Evolutionary conservation across 2,329 filamentous ascomycete species (phyloP), one percentile per base, ranked within the genome.

Genomic region (Thermomyces lanuginosus): DNA sequence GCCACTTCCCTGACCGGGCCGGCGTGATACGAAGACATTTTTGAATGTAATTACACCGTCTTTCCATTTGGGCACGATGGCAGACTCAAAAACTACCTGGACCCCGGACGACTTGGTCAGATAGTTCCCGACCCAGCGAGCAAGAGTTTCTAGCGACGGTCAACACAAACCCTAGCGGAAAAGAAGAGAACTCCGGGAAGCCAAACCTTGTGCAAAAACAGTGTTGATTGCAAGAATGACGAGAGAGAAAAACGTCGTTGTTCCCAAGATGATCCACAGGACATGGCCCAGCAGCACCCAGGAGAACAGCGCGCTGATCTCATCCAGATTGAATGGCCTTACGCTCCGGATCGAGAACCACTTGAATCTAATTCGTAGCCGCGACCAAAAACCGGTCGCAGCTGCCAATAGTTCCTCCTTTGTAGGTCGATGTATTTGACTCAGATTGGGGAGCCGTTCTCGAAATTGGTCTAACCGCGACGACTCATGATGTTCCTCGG

Each of bases 271-370:
- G 40, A 98, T 71, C 89, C 89, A 98, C 7, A 92, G 69, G 6
- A 98, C 63, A 52, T 98, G 89, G 0, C 86, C 89, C 28, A 93
- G 65, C 35, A 95, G 67, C 36, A 98, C 77, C 86, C 86, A 95
- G 2, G 89, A 95, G 28, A 82, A 72, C 36, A 98, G 86, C 3
- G 89, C 89, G 23, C 83, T 80, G 63, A 92, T 93, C 56, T 98
- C 89, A 50, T 98, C 89, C 12, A 76, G 69, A 51, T 92, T 98
- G 70, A 89, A 98, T 1, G 89, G 89, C 19, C 89, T 69, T 50
- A 79, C 80, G 48, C 84, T 92, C 46, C 84, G 67, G 42, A 98
- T 98, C 2, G 89, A 91, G 43, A 89, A 76, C 89, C 89, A 98
- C 55, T 98, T 98, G 60, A 95, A 91, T 21, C 83, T 76, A 13